Evolutionary conservation across 2,329 filamentous ascomycete genomes (phyloP), one percentile per base, ranked within the genome.

Genomic region (Penicillium sp.): DNA sequence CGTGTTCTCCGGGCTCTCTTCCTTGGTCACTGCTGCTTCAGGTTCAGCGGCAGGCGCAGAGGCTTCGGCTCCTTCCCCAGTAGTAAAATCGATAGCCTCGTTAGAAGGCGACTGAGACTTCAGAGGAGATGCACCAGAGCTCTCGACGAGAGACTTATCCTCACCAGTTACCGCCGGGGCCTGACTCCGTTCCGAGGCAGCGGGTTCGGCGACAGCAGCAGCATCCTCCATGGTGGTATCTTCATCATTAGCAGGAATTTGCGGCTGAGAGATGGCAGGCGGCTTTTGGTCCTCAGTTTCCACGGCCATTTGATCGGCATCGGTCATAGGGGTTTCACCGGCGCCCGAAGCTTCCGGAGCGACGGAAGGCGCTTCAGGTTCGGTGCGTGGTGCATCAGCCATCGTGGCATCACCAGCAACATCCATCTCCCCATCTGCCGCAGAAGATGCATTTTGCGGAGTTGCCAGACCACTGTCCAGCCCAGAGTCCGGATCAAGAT

Each of bases 401-500:
- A 73, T 74, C 42, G 68, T 69, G 12, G 64, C 58, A 54, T 74
- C 73, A 28, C 62, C 41, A 10, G 60, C 55, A 22, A 54, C 49
- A 50, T 72, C 69, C 57, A 69, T 64, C 7, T 76, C 75, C 3
- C 68, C 72, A 43, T 79, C 77, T 16, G 66, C 68, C 11, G 69
- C 51, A 16, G 72, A 74, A 3, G 72, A 75, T 25, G 64, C 69
- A 10, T 71, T 69, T 33, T 68, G 64, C 4, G 73, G 74, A 50
- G 73, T 79, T 41, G 64, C 75, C 40, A 76, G 66, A 25, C 74
- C 78, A 56, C 77, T 80, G 31, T 80, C 75, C 49, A 75, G 67
- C 19, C 79, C 79, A 25, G 77, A 74, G 58, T 79, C 78, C 12
- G 74, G 72, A 55, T 82, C 73, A 1, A 80, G 72, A 54, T 84